phyloP scores from a whole-genome alignment of 192 early-diverging fungal species.

The Coemansia biformis region DNA sequence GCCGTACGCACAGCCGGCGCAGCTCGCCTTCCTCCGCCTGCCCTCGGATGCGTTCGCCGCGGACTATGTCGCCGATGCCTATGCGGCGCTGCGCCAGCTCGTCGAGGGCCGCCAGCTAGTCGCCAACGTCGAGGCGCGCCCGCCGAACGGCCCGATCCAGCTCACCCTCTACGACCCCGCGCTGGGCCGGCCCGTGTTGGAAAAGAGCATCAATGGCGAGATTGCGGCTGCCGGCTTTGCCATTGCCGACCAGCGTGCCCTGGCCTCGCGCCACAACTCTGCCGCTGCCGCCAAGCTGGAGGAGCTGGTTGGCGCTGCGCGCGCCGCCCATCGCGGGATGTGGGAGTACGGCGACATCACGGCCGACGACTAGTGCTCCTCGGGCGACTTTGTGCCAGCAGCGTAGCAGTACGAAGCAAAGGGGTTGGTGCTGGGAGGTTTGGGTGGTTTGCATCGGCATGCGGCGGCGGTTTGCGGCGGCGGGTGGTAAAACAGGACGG shows the following conservation, averaged over 20 bases:
- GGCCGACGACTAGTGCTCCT: constrained; percentile 19
- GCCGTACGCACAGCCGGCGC: constrained; percentile 75
- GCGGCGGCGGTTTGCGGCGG: too few relatives aligned
- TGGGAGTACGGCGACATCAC: constrained; percentile 46
- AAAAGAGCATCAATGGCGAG: constrained; percentile 64
- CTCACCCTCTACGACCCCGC: constrained; percentile 64
- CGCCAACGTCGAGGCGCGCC: constrained; percentile 65
- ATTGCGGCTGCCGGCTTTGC: constrained; percentile 63
- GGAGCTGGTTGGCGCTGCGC: constrained; percentile 35
- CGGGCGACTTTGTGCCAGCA: neutral
- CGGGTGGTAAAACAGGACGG: too few relatives aligned
- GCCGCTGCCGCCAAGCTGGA: constrained; percentile 29
- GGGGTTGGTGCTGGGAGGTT: too few relatives aligned
- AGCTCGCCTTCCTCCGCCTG: constrained; percentile 76
- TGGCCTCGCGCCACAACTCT: constrained; percentile 30
- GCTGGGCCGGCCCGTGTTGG: constrained; percentile 53
- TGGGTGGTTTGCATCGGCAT: too few relatives aligned
- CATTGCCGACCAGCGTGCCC: constrained; percentile 33
- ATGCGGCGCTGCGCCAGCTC: constrained; percentile 64
- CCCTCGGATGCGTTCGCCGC: constrained; percentile 42
- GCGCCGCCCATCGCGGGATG: constrained; percentile 32
- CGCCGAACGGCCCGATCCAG: constrained; percentile 51
- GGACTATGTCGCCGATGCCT: constrained; percentile 76
- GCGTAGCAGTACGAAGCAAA: too few relatives aligned
- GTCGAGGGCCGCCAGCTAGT: constrained; percentile 61